These are phyloP conservation scores for Fusarium sp. DNA, from an alignment of 2,329 filamentous ascomycete species.

Conservation along the genomic window DNA sequence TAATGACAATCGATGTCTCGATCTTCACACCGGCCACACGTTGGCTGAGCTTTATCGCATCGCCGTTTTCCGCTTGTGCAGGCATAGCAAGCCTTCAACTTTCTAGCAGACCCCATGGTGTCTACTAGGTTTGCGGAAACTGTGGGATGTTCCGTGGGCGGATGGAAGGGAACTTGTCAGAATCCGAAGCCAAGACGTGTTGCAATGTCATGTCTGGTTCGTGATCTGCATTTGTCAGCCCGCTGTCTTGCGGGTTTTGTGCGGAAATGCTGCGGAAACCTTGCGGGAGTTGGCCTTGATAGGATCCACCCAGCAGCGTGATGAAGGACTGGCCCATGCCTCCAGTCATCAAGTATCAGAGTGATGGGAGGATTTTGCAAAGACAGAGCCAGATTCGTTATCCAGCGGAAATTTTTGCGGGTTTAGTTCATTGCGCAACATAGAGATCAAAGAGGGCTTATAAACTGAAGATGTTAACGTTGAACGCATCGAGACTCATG, in stretches of 20 bases:
- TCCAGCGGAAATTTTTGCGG: neutral
- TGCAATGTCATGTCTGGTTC: neutral
- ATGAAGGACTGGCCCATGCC: neutral
- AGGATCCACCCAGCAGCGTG: neutral
- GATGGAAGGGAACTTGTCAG: neutral
- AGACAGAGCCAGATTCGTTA: neutral
- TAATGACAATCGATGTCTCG: conserved; percentile 17
- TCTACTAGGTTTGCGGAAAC: neutral
- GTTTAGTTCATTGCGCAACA: neutral
- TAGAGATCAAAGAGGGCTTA: neutral
- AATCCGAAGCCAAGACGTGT: neutral
- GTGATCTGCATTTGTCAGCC: neutral
- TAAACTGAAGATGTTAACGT: neutral
- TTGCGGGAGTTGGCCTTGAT: neutral
- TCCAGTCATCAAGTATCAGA: neutral
- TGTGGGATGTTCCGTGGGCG: no score
- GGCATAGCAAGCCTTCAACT: conserved; percentile 16
- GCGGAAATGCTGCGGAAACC: neutral
- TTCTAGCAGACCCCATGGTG: neutral
- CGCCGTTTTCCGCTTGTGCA: conserved; percentile 20
- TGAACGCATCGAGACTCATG: neutral
- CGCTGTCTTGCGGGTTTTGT: neutral
- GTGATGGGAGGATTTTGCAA: neutral
- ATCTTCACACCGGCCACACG: conserved; percentile 18
- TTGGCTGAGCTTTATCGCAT: conserved; percentile 14